These are phyloP conservation scores for Botrytis tulipae DNA, from an alignment of 2,329 filamentous ascomycete species.

Conservation along the genomic window DNA sequence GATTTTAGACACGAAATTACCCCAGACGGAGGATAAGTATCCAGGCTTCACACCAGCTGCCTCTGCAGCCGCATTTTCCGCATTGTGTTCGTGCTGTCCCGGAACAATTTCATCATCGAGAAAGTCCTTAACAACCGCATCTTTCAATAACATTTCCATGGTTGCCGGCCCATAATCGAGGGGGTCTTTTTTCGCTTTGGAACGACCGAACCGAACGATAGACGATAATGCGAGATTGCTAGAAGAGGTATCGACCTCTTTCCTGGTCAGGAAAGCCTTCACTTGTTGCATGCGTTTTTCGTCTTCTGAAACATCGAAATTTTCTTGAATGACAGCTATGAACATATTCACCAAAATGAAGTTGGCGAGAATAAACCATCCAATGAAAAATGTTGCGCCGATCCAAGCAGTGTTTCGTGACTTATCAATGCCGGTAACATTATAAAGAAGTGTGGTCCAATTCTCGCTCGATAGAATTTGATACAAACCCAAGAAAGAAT, in stretches of 20 bases:
- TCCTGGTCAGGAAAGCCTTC: slow-evolving; percentile 87
- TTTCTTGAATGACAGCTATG: slow-evolving; percentile 99
- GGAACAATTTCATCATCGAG: slow-evolving; percentile 68
- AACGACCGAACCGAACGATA: slow-evolving; percentile 63
- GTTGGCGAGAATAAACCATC: slow-evolving; percentile 94
- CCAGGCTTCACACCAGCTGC: slow-evolving; percentile 52
- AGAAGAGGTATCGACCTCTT: slow-evolving; percentile 71
- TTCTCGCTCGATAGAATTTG: slow-evolving; percentile 94
- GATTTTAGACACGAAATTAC: slow-evolving; percentile 54
- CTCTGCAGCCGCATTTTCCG: slow-evolving; percentile 38
- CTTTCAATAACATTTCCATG: slow-evolving; percentile 94
- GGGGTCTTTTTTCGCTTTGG: slow-evolving; percentile 69
- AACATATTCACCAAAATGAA: slow-evolving; percentile 99
- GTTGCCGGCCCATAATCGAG: slow-evolving; percentile 89
- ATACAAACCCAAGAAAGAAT: slow-evolving; percentile 97
- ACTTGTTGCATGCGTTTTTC: slow-evolving; percentile 97
- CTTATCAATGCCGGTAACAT: slow-evolving; percentile 68
- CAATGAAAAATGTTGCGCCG: slow-evolving; percentile 82
- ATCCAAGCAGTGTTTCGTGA: slow-evolving; percentile 80
- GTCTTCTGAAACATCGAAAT: slow-evolving; percentile 97
- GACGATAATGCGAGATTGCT: slow-evolving; percentile 75
- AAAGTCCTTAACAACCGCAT: slow-evolving; percentile 92
- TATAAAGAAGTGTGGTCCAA: slow-evolving; percentile 88
- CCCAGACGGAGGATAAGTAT: slow-evolving; percentile 59
- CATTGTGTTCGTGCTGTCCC: slow-evolving; percentile 39